Evolutionary conservation across 257 asterid species (phyloP).

Genomic region (Agastache rugosa): DNA sequence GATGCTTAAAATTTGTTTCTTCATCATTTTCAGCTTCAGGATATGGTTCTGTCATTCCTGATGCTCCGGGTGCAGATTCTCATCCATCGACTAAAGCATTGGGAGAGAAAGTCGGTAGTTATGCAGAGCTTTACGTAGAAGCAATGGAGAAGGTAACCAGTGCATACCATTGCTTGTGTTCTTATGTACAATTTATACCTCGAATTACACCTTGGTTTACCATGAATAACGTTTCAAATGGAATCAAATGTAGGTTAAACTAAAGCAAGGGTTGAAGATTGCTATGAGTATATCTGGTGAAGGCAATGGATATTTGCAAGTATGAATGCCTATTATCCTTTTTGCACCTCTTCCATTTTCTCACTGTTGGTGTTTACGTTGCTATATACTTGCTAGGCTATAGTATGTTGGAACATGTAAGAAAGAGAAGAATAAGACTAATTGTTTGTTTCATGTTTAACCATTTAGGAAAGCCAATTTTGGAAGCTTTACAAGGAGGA

Average conservation of each 20-base stretch:
- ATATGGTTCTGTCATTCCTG: conserved; percentile 90
- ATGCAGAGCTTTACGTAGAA: conserved; percentile 74
- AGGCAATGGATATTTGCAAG: conserved; percentile 96
- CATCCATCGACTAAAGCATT: conserved; percentile 69
- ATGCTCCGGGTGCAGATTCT: conserved; percentile 71
- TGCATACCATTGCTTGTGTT: conserved; percentile 26
- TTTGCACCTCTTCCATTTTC: conserved; percentile 22
- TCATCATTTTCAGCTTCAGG: conserved; percentile 65
- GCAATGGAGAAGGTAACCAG: conserved; percentile 90
- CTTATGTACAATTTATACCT: conserved; percentile 22
- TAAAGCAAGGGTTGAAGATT: conserved; percentile 92
- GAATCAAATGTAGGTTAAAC: conserved; percentile 65
- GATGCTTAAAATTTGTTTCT: conserved; percentile 28
- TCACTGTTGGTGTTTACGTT: not conserved
- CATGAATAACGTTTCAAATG: conserved; percentile 31
- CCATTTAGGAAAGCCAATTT: conserved; percentile 79
- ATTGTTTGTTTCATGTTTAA: conserved; percentile 5
- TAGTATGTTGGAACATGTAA: conserved; percentile 9
- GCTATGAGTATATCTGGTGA: conserved; percentile 92
- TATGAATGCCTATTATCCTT: conserved; percentile 39
- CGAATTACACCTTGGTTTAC: conserved; percentile 21
- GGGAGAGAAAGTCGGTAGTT: conserved; percentile 75
- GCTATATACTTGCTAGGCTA: not conserved
- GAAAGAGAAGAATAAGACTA: conserved; percentile 20
- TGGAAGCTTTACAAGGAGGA: conserved; percentile 99